Base-by-base conservation (phyloP, 192 early-diverging fungal genomes). In the Backusella morwellensis region DNA sequence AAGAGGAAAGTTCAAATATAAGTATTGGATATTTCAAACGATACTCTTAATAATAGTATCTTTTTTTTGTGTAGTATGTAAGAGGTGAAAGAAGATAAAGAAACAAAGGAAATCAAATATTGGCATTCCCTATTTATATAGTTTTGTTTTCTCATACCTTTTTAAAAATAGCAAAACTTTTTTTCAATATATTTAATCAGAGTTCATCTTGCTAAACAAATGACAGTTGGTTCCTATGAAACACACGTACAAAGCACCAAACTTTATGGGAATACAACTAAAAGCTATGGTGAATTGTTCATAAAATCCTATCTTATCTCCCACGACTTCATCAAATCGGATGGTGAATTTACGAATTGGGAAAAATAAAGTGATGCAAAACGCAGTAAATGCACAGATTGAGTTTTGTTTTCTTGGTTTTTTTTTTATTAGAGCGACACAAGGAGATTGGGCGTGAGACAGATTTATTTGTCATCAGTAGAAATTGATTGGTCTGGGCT, bases 391-490 rank as follows among this genome's bases (percentile, higher is more conserved):
- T 26, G 23, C 56, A 29, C 23, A 63, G 56, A 63, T 63, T 63
- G 56, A 29, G 56, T 63, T 63, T 63, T 29, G 3, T 63, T 63
- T 63, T 63, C 7, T 63, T 63, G 23, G 26, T 63, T 29, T 63
- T 63, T 63, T 63, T 26, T 26, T 63, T 63, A 63, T 63, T 63
- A 29, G 21, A 63, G 56, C 56, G 56, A 63, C 56, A 63, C 56
- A 63, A 63, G 56, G 26, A 63, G 56, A 63, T 63, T 63, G 56
- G 56, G 56, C 56, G 56, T 63, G 56, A 63, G 56, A 63, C 56
- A 63, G 23, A 63, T 29, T 3, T 26, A 63, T 63, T 63, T 63
- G 56, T 63, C 56, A 63, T 63, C 56, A 63, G 56, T 63, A 29
- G 9, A 63, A 12, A 63, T 29, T 63, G 56, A 63, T 63, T 63